Base-by-base conservation (phyloP, 2,329 filamentous ascomycete genomes). In the Paraphoma sp. region DNA sequence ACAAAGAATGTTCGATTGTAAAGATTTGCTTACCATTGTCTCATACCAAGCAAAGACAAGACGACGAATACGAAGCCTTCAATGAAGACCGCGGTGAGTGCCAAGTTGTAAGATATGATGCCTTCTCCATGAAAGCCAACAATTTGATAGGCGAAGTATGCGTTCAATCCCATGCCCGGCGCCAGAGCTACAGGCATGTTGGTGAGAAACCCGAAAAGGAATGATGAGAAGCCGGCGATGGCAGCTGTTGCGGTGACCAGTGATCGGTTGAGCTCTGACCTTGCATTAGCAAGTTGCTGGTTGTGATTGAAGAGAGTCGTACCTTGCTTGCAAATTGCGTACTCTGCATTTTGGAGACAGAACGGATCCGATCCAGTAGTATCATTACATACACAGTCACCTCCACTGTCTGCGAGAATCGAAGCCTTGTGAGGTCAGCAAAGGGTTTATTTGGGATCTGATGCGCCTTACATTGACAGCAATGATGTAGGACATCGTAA, bases 1-100 rank as follows among this genome's bases (percentile, higher is more conserved):
- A 23, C 23, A 23, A 23, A 23, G 23, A 23, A 23, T 23, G 23
- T 23, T 23, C 23, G 23, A 23, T 23, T 23, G 23, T 23, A 2
- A 5, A 23, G 23, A 23, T 5, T 5, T 23, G 23, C 23, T 23
- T 23, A 86, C 92, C 92, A 96, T 74, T 96, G 92, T 12, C 92
- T 89, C 79, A 96, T 84, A 38, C 92, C 92, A 50, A 93, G 82
- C 36, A 96, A 74, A 0, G 92, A 92, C 28, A 96, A 82, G 4
- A 82, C 89, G 47, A 96, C 85, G 79, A 96, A 96, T 56, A 96
- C 87, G 75, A 91, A 91, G 16, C 92, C 92, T 75, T 96, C 92
- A 10, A 94, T 87, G 71, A 96, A 96, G 62, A 95, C 92, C 48
- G 92, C 92, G 6, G 91, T 95, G 30, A 96, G 80, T 9, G 92